These are phyloP conservation scores for Pseudotsuga menziesii DNA, from an alignment of 75 land plant genomes.

Conservation along the genomic window DNA sequence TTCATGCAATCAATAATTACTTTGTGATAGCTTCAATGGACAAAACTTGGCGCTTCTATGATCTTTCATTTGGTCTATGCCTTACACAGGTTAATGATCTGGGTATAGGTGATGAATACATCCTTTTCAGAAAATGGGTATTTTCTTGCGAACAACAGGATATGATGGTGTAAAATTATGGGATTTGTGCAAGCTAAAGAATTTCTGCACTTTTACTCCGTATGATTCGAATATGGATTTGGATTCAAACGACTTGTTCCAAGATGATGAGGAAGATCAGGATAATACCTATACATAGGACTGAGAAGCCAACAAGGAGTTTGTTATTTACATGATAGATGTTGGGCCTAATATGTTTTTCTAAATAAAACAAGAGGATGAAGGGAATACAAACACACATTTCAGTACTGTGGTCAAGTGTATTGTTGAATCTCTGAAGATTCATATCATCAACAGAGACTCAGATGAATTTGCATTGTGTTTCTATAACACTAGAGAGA, in stretches of 20 bases:
- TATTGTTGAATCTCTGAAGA: slow-evolving; percentile 69
- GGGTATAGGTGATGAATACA: slow-evolving; percentile 86
- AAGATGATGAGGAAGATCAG: no score
- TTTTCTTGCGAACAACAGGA: slow-evolving; percentile 94
- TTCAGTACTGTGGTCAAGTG: slow-evolving; percentile 62
- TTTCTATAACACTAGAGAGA: slow-evolving; percentile 93
- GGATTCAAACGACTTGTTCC: no score
- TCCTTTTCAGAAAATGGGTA: slow-evolving; percentile 99
- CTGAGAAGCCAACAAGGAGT: slow-evolving; percentile 56
- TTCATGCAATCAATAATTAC: no score
- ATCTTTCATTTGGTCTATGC: slow-evolving; percentile 74
- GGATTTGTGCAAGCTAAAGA: slow-evolving; percentile 93
- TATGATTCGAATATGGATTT: no score
- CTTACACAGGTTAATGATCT: slow-evolving; percentile 80
- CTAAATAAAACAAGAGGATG: slow-evolving; percentile 28
- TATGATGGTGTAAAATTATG: slow-evolving; percentile 94
- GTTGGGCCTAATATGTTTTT: slow-evolving; percentile 84
- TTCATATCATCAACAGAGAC: slow-evolving; percentile 69
- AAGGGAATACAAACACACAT: slow-evolving; percentile 46
- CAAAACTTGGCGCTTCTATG: slow-evolving; percentile 94
- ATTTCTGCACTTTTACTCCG: slow-evolving; percentile 88
- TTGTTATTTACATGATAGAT: slow-evolving; percentile 76
- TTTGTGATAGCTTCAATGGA: no score
- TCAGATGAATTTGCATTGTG: slow-evolving; percentile 95
- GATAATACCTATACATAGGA: no score